A percentile compares a stretch with the other conserved stretches of the same genome.
Evolutionary conservation across 805 yeast species (phyloP).

Genomic region (Kazachstania viticola): DNA sequence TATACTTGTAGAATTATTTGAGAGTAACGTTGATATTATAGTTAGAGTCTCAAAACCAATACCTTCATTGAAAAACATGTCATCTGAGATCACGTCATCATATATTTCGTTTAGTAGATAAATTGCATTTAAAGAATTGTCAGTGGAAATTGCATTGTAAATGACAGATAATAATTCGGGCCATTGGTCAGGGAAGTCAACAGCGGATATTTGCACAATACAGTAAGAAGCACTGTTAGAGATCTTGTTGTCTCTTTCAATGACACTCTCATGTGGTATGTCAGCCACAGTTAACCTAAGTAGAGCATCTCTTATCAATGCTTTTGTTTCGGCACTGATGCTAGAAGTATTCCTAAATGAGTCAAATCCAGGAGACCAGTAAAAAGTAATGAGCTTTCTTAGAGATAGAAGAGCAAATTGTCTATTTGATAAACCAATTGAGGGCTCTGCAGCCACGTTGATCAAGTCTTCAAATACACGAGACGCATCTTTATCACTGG

Average conservation of each 20-base stretch:
- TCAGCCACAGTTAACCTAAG: conserved; percentile 35
- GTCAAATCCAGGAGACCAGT: conserved; percentile 79
- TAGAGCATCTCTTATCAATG: conserved; percentile 37
- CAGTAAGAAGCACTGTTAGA: conserved; percentile 60
- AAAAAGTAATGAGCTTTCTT: conserved; percentile 54
- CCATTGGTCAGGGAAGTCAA: conserved; percentile 96
- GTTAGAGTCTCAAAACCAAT: conserved; percentile 45
- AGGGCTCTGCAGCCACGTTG: conserved; percentile 28
- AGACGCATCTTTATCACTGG: conserved; percentile 40
- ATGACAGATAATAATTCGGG: conserved; percentile 49
- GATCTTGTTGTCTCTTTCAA: conserved; percentile 45
- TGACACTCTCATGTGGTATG: no score
- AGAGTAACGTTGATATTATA: conserved; percentile 36
- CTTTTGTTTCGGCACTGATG: conserved; percentile 41
- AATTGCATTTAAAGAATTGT: conserved; percentile 38
- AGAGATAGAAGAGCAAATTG: conserved; percentile 59
- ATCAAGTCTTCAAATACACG: conserved; percentile 33
- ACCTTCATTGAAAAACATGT: conserved; percentile 71
- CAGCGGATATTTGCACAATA: conserved; percentile 73
- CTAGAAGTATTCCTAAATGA: conserved; percentile 56
- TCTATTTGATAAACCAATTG: conserved; percentile 27
- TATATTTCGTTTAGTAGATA: conserved; percentile 62
- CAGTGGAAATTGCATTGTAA: conserved; percentile 30
- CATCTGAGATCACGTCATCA: conserved; percentile 78
- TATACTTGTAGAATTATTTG: conserved; percentile 13